Percentiles rank a stretch among this genome's conserved stretches.
These are phyloP conservation scores for Clarkia xantiana DNA, from an alignment of 345 rosid species.

Conservation along the genomic window DNA sequence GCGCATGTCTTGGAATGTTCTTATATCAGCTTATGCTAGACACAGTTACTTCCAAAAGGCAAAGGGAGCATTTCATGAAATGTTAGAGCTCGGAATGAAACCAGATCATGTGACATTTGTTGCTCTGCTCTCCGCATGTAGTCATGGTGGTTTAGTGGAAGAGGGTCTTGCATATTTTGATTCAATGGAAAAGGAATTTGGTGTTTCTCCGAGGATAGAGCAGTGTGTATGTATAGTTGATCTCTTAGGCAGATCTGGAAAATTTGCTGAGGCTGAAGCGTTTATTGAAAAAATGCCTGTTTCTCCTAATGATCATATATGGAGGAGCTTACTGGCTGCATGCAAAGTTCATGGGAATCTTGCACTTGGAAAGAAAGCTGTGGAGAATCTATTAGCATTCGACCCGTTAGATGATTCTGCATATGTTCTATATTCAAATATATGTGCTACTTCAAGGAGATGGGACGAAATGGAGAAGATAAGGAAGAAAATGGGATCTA, in stretches of 20 bases:
- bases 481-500: slow-evolving; percentile 59
- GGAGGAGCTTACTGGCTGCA: slow-evolving; percentile 78
- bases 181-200: slow-evolving; percentile 46
- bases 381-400: slow-evolving; percentile 36
- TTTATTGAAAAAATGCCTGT: slow-evolving; percentile 61
- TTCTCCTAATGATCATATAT: slow-evolving; percentile 45
- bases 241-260: slow-evolving; percentile 82
- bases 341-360: slow-evolving; percentile 61
- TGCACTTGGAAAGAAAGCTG: slow-evolving; percentile 68
- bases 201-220: slow-evolving; percentile 36
- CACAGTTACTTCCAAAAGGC: slow-evolving; percentile 54
- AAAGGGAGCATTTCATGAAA: slow-evolving; percentile 56
- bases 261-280: slow-evolving; percentile 49
- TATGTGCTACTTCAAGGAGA: slow-evolving; percentile 71
- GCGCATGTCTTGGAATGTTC: slow-evolving; percentile 67
- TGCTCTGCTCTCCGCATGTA: slow-evolving; percentile 80
- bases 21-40: slow-evolving; percentile 70
- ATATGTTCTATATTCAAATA: slow-evolving; percentile 67
- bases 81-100: slow-evolving; percentile 41
- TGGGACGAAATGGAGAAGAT: slow-evolving; percentile 65
- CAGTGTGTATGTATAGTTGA: slow-evolving; percentile 82
- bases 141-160: slow-evolving; percentile 71
- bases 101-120: slow-evolving; percentile 85
- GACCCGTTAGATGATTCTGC: slow-evolving; percentile 73
- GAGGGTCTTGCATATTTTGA: slow-evolving; percentile 56